A percentile compares a stretch with the other conserved stretches of the same genome.
phyloP scores from a whole-genome alignment of 2,329 filamentous ascomycete genomes.

The Elsinoe batatas region DNA sequence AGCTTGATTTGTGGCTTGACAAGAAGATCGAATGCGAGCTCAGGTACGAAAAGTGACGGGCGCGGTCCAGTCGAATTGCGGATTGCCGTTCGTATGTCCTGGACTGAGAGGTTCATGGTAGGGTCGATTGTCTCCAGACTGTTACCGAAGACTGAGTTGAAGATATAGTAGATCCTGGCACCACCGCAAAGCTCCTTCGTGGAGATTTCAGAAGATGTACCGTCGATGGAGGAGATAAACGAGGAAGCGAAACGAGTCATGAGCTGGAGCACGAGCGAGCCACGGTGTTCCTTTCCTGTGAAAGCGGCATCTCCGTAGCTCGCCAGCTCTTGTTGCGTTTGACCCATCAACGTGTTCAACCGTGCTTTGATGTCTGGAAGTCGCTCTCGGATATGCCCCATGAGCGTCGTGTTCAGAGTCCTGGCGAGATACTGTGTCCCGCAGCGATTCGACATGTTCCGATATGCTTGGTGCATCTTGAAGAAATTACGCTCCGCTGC shows the following conservation, averaged over 20 bases:
- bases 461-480: slow-evolving; percentile 90
- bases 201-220: slow-evolving; percentile 95
- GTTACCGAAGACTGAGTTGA: slow-evolving; percentile 97
- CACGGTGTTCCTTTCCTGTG: slow-evolving; percentile 90
- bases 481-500: slow-evolving; percentile 91
- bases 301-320: slow-evolving; percentile 98
- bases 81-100: slow-evolving; percentile 94
- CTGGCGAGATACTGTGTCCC: slow-evolving; percentile 92
- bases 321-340: slow-evolving; percentile 95
- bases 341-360: slow-evolving; percentile 97
- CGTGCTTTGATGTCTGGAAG: slow-evolving; percentile 96
- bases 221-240: slow-evolving; percentile 97
- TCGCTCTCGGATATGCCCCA: slow-evolving; percentile 91
- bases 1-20: slow-evolving; percentile 99
- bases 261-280: slow-evolving; percentile 85
- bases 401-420: slow-evolving; percentile 87
- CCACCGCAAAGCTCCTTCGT: slow-evolving; percentile 95
- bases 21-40: slow-evolving; percentile 92
- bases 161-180: slow-evolving; percentile 95
- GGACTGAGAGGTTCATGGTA: slow-evolving; percentile 84
- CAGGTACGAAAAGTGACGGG: slow-evolving; percentile 91
- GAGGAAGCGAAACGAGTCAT: slow-evolving; percentile 98
- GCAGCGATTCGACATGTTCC: slow-evolving; percentile 88
- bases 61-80: slow-evolving; percentile 94
- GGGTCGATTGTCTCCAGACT: slow-evolving; percentile 93